Base-by-base conservation (phyloP, 805 yeast genomes). In the Myxozyma melibiosi region DNA sequence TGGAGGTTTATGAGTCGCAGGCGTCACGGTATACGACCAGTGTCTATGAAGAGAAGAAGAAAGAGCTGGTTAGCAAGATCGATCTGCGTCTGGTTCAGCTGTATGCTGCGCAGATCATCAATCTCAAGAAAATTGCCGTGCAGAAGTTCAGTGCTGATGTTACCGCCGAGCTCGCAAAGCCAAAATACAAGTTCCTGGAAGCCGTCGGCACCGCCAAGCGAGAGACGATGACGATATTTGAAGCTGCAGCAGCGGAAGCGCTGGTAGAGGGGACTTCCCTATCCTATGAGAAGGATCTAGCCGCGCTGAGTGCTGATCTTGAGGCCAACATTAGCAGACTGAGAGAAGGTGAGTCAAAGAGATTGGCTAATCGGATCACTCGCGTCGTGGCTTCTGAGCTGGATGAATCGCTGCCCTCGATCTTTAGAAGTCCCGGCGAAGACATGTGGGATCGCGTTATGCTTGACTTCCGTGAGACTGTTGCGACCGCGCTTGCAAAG, bases 1-100 rank as follows among this genome's bases (percentile, higher is more conserved):
- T 90, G 13, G 74, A 71, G 0, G 68, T 73, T 11, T 92, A 83
- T 70, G 96, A 90, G 67, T 66, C 74, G 3, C 77, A 79, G 55
- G 99, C 98, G 1, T 79, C 94, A 1, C 82, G 90, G 54, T 94
- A 94, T 69, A 78, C 82, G 50, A 71, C 75, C 37, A 57, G 78
- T 1, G 95, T 91, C 1, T 94, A 87, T 70, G 67, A 76, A 40
- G 85, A 84, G 51, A 86, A 86, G 68, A 79, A 86, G 55, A 65
- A 60, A 0, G 76, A 74, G 13, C 76, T 94, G 51, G 57, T 66
- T 2, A 70, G 70, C 8, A 80, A 79, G 53, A 73, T 90, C 42
- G 80, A 82, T 63, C 63, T 67, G 45, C 76, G 74, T 56, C 69
- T 85, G 25, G 65, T 69, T 35, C 76, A 76, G 22, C 68, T 85